A percentile compares a stretch with the other conserved stretches of the same genome.
Conservation (phyloP, 257 asterid species). For the Ajuga chamaepitys region DNA sequence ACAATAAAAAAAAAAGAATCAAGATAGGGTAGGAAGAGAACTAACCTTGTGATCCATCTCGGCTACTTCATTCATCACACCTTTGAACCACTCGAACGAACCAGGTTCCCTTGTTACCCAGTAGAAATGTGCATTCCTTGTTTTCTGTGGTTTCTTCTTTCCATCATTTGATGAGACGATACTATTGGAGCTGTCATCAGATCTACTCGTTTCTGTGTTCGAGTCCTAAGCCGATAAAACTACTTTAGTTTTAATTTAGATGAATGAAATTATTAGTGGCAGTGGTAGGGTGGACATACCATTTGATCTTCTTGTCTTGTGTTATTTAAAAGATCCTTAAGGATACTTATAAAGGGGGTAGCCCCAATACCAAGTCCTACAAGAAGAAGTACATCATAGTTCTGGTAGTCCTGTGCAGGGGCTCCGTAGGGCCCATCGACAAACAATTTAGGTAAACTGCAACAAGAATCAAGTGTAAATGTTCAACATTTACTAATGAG, state of each 20-base stretch:
- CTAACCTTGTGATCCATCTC: conserved; percentile 88
- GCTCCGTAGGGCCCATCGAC: conserved; percentile 97
- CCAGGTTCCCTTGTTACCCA: conserved; percentile 98
- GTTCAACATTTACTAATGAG: neutral
- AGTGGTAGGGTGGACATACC: conserved; percentile 18
- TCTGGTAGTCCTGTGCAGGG: conserved; percentile 86
- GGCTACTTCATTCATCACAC: conserved; percentile 87
- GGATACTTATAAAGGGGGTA: conserved; percentile 91
- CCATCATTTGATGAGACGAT: conserved; percentile 44
- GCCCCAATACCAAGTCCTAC: conserved; percentile 97
- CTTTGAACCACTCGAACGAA: conserved; percentile 95
- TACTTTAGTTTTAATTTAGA: neutral
- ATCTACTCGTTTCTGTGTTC: conserved; percentile 57
- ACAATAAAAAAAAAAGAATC: too few species aligned
- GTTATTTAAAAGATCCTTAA: conserved; percentile 69
- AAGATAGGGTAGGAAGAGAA: too few species aligned
- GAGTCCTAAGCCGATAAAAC: conserved; percentile 42
- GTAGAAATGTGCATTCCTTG: conserved; percentile 67
- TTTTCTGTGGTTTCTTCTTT: conserved; percentile 46
- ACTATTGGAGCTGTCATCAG: conserved; percentile 80
- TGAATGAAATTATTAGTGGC: too few species aligned
- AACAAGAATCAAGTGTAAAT: neutral
- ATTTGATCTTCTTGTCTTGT: conserved; percentile 58
- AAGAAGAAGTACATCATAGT: conserved; percentile 74
- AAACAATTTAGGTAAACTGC: conserved; percentile 71